Evolutionary conservation across 345 rosid genomes (phyloP), one percentile per base, ranked within the genome.

Genomic region (Kandelia obovata): DNA sequence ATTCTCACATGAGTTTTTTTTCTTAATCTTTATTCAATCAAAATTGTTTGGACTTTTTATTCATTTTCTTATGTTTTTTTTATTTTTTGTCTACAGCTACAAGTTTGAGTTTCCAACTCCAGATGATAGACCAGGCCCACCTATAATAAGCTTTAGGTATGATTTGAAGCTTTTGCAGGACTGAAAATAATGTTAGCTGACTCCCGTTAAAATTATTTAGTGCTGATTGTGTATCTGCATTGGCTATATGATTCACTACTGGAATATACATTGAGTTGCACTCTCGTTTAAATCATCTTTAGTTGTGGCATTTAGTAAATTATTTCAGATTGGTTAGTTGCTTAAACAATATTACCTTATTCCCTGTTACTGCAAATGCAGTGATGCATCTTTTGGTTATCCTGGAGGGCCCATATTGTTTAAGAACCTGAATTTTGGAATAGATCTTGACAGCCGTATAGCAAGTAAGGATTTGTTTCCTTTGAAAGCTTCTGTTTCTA

Each of bases 41-140:
- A 59, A 47, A 37, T 28, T 77, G 19, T 49, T 32, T 67, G 7
- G 16, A 32, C 5, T 17, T 26, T 61, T 59, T 15, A 70, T 53
- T 51, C 23, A 16, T 46, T 52, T 23, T 16, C 16, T 30, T 19
- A 19, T 61, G 66, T 31, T 1, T 70, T 64, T 37, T 25, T 63
- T 43, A 21, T 21, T 63, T 71, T 81, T 70, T 21, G n/a, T 63
- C n/a, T 79, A 78, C 96, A 90, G 99, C 87, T 95, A 95, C 77
- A 90, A 92, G 74, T 95, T 95, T 80, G 99, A 95, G 75, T 95
- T 95, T 82, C 99, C 99, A 62, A 92, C 99, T 72, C 99, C 99
- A 69, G 99, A 95, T 71, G 96, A 95, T 79, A 83, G 91, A 79
- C 99, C 98, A 64, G 98, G 99, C 30, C 88, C 92, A 2, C 99